Conservation (phyloP, 2,329 filamentous ascomycete genomes). For the Penicillium griseofulvum region DNA sequence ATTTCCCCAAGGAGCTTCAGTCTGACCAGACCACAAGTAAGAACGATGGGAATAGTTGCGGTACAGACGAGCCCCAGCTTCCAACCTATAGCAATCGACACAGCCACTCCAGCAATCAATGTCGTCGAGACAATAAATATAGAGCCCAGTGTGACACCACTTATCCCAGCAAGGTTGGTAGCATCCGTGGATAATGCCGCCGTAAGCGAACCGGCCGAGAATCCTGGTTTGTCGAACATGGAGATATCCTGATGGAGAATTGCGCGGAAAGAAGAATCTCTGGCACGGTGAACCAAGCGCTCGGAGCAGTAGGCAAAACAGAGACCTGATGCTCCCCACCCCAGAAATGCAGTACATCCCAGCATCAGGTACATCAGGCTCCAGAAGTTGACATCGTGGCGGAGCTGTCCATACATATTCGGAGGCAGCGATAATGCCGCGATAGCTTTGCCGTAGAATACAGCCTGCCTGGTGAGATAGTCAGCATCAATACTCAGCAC, state of each 20-base stretch:
- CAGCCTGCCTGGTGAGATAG: constrained; percentile 66
- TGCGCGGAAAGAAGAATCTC: constrained; percentile 76
- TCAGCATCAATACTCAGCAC: not conserved
- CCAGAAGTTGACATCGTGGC: constrained; percentile 2
- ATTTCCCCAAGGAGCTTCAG: not conserved
- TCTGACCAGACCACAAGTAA: constrained; percentile 60
- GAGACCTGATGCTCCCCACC: constrained; percentile 53
- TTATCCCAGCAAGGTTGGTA: constrained; percentile 63
- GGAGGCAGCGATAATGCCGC: constrained; percentile 30
- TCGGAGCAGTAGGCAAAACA: constrained; percentile 83
- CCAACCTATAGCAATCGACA: constrained; percentile 77
- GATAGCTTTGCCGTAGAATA: constrained; percentile 67
- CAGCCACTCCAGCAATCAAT: constrained; percentile 66
- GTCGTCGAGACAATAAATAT: constrained; percentile 78
- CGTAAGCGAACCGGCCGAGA: constrained; percentile 82
- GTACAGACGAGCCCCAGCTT: constrained; percentile 85
- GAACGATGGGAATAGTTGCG: constrained; percentile 70
- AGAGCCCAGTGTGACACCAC: constrained; percentile 81
- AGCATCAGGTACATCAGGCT: constrained; percentile 3
- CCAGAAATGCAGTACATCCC: not conserved
- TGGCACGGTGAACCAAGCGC: constrained; percentile 75
- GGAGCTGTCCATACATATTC: not conserved
- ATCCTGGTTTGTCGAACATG: constrained; percentile 86
- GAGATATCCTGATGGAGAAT: constrained; percentile 90
- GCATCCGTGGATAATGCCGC: constrained; percentile 78